These are phyloP conservation scores for Tylopilus vinaceipallidus DNA, from an alignment of 768 basidiomycete species.

Conservation along the genomic window DNA sequence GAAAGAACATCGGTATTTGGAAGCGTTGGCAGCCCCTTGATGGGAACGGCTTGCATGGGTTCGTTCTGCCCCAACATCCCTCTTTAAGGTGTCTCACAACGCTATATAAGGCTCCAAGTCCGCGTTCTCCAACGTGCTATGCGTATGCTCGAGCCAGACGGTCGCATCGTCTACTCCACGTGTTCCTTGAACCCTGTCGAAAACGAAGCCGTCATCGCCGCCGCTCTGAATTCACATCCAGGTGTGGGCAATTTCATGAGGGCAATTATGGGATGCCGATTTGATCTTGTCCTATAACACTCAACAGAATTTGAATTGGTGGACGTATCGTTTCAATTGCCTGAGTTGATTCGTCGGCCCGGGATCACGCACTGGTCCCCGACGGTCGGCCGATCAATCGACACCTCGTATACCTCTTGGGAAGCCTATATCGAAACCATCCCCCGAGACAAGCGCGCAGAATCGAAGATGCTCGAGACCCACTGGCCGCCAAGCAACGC, in stretches of 20 bases:
- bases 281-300: neutral
- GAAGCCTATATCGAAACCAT: slow-evolving; percentile 54
- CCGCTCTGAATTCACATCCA: slow-evolving; percentile 68
- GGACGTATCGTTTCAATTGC: slow-evolving; percentile 71
- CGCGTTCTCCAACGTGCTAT: slow-evolving; percentile 93
- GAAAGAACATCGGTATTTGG: slow-evolving; percentile 97
- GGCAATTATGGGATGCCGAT: neutral
- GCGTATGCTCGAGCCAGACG: slow-evolving; percentile 77
- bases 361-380: slow-evolving; percentile 82
- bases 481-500: slow-evolving; percentile 81
- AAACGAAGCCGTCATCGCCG: slow-evolving; percentile 93
- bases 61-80: slow-evolving; percentile 22
- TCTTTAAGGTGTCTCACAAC: slow-evolving; percentile 3
- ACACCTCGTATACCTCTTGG: slow-evolving; percentile 56
- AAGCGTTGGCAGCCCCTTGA: slow-evolving; percentile 85
- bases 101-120: slow-evolving; percentile 68
- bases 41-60: slow-evolving; percentile 90
- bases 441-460: slow-evolving; percentile 44
- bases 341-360: slow-evolving; percentile 68
- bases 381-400: slow-evolving; percentile 53
- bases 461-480: slow-evolving; percentile 63
- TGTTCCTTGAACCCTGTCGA: slow-evolving; percentile 97
- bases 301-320: slow-evolving; percentile 69
- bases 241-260: no score
- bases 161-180: slow-evolving; percentile 95